phyloP scores from a whole-genome alignment of 2,329 filamentous ascomycete species.

The Apiospora malaysiana region DNA sequence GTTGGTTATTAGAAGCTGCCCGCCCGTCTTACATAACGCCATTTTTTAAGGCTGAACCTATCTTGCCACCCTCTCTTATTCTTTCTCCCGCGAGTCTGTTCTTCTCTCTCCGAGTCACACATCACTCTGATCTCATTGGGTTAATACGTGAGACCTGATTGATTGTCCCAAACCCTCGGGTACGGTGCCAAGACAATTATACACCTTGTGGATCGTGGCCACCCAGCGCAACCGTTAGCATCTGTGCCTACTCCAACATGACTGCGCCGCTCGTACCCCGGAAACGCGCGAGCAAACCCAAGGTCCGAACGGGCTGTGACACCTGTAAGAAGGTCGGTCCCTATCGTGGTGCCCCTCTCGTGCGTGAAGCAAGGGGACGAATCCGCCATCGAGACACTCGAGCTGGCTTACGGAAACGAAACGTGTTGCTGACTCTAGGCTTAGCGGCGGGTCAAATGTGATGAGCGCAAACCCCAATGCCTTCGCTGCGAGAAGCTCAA shows the following conservation, averaged over 20 bases:
- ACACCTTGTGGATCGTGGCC: neutral
- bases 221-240: neutral
- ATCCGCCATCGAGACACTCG: neutral
- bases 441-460: conserved; percentile 21
- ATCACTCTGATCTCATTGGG: conserved; percentile 12
- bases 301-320: conserved; percentile 20
- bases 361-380: neutral
- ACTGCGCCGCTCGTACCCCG: conserved; percentile 19
- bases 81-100: neutral
- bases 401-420: neutral
- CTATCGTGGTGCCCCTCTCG: neutral
- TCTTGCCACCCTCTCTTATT: neutral
- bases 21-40: neutral
- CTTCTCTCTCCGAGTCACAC: neutral
- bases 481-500: conserved; percentile 19
- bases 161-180: neutral
- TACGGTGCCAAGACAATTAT: neutral
- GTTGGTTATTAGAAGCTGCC: neutral
- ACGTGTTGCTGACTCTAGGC: conserved; percentile 3
- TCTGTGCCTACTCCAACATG: neutral
- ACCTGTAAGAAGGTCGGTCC: conserved; percentile 22
- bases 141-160: neutral
- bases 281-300: conserved; percentile 21
- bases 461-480: conserved; percentile 17
- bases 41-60: conserved; percentile 5